A percentile compares a stretch with the other conserved stretches of the same genome.
phyloP scores from a whole-genome alignment of 345 rosid genomes.

The Combretum micranthum region DNA sequence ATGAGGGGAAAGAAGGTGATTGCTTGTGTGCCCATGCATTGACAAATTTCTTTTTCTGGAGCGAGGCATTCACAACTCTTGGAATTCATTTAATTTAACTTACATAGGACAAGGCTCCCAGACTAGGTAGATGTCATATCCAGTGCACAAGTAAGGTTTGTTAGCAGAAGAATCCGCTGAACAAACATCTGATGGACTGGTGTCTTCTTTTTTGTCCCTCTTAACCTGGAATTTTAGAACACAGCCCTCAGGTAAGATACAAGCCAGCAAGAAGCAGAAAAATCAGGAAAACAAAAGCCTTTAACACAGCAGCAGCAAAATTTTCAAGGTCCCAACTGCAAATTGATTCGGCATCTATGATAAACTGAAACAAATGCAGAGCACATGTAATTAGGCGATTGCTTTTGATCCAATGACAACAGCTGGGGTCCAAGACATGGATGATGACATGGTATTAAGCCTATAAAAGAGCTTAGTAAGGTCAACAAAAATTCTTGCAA shows the following conservation, averaged over 20 bases:
- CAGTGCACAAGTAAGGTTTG: slow-evolving; percentile 83
- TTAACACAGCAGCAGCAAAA: neutral
- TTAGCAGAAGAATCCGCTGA: slow-evolving; percentile 15
- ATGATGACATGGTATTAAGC: neutral
- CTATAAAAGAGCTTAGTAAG: neutral
- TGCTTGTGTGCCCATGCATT: neutral
- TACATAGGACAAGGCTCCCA: slow-evolving; percentile 92
- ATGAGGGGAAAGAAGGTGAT: too few species aligned
- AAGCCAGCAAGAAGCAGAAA: neutral
- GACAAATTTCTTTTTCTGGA: neutral
- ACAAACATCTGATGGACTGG: slow-evolving; percentile 10
- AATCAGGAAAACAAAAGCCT: neutral
- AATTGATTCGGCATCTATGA: too few species aligned
- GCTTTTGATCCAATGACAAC: neutral
- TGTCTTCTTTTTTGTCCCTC: slow-evolving; percentile 19
- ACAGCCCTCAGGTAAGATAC: neutral
- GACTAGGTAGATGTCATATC: slow-evolving; percentile 68
- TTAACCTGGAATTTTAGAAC: slow-evolving; percentile 26
- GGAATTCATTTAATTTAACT: slow-evolving; percentile 18
- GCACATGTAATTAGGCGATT: too few species aligned
- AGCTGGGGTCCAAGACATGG: neutral
- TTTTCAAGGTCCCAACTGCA: too few species aligned
- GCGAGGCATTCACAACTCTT: neutral
- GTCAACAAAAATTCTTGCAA: neutral
- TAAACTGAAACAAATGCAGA: too few species aligned